Base-by-base conservation (phyloP, 208 protist genomes). In the Spironucleus salmonicida region DNA sequence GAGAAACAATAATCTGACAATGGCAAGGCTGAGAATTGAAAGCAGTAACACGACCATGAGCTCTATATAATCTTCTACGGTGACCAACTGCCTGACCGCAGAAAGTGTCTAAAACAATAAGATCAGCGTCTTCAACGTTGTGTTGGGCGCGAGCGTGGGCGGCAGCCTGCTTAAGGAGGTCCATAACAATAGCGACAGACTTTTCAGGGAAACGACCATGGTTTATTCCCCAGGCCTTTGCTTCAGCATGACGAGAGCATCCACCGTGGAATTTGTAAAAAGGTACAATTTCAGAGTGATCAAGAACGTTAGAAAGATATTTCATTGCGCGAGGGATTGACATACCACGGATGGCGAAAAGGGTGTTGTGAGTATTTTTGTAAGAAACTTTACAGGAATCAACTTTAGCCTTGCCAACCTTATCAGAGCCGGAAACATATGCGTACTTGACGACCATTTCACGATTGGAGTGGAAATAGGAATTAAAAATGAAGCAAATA, bases 361-460 rank as follows among this genome's bases (percentile, higher is more conserved):
- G 45, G 15, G 34, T 42, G 15, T 9, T 11, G 34, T 71, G 45
- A 9, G 64, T 71, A 4, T 71, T 71, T 35, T 71, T 71, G 64
- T 42, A 71, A 35, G 64, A 71, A n/a, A 45, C 64, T 38, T 71
- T 11, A 15, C 9, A 9, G 64, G 4, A 19, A 35, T 71, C 64
- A n/a, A 29, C 7, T 9, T 35, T 9, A 38, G 64, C 13, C 64
- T 71, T 71, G 11, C 64, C 64, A 32, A 71, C 64, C 9, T 32
- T 23, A 19, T 30, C 27, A 40, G n/a, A 7, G 34, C 38, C 64
- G 11, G 64, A 71, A n/a, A 45, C 9, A 49, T 49, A 71, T 23
- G 64, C 64, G 34, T 71, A 71, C 40, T 71, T 71, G 61, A 67
- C 61, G n/a, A n/a, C n/a, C n/a, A n/a, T n/a, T n/a, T n/a, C n/a